A percentile compares a stretch with the other conserved stretches of the same genome.
These are phyloP conservation scores for Artomyces pyxidatus DNA, from an alignment of 768 basidiomycete genomes.

Conservation along the genomic window DNA sequence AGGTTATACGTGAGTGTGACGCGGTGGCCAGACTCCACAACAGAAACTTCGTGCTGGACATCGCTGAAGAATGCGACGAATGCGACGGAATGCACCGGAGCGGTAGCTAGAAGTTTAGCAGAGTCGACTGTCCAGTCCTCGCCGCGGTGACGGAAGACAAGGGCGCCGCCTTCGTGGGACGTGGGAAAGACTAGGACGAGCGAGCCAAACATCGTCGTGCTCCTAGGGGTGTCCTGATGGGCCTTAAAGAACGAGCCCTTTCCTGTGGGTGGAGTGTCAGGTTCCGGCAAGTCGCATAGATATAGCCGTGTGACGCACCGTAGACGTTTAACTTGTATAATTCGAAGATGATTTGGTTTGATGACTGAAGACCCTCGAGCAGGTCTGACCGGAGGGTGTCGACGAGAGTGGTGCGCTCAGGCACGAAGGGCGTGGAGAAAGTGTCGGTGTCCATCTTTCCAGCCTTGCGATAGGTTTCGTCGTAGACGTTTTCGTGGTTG, in stretches of 20 bases:
- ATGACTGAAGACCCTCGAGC: constrained; percentile 14
- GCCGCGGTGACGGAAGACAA: constrained; percentile 28
- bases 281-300: neutral
- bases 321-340: constrained; percentile 42
- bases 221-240: constrained; percentile 40
- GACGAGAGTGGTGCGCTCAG: constrained; percentile 20
- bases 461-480: constrained; percentile 39
- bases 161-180: constrained; percentile 34
- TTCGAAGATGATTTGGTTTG: constrained; percentile 23
- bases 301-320: constrained; percentile 21
- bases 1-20: constrained; percentile 40
- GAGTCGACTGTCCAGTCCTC: constrained; percentile 33
- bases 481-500: constrained; percentile 28
- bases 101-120: constrained; percentile 16
- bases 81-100: constrained; percentile 21
- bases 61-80: constrained; percentile 38
- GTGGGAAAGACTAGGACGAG: constrained; percentile 43
- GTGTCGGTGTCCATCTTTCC: constrained; percentile 32
- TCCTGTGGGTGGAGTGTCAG: constrained; percentile 17
- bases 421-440: constrained; percentile 29
- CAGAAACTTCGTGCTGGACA: constrained; percentile 37
- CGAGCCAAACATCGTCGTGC: constrained; percentile 40
- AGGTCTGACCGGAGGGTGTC: constrained; percentile 18
- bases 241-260: constrained; percentile 39
- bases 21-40: constrained; percentile 32